These are phyloP conservation scores for Fusarium sp. DNA, from an alignment of 2,329 filamentous ascomycete species.

Conservation along the genomic window DNA sequence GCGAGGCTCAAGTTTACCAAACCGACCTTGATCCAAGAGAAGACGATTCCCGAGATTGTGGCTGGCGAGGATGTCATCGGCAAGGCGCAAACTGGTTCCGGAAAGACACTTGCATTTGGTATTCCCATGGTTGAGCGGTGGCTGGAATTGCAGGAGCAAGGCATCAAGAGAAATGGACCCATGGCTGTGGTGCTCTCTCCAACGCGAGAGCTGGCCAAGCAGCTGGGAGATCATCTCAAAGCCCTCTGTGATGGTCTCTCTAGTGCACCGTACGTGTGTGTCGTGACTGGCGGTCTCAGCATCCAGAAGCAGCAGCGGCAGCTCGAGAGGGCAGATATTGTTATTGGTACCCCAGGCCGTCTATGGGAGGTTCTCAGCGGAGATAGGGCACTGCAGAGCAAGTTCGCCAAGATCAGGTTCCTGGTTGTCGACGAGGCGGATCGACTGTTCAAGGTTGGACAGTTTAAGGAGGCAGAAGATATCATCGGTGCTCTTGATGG, in stretches of 20 bases:
- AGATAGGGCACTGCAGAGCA: constrained; percentile 72
- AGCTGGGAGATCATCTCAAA: constrained; percentile 84
- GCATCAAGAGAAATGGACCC: constrained; percentile 54
- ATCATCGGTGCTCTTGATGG: constrained; percentile 84
- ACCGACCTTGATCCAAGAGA: constrained; percentile 83
- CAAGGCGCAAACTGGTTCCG: constrained; percentile 95
- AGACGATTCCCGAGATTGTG: constrained; percentile 82
- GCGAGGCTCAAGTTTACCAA: constrained; percentile 80
- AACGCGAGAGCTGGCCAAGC: constrained; percentile 92
- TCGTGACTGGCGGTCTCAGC: constrained; percentile 90
- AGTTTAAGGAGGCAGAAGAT: constrained; percentile 93
- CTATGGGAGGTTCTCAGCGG: constrained; percentile 93
- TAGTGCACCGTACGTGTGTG: constrained; percentile 77
- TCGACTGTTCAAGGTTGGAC: constrained; percentile 86
- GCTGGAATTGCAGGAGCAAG: constrained; percentile 61
- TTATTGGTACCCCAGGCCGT: constrained; percentile 92
- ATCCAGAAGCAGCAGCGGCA: constrained; percentile 94
- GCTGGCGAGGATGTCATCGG: constrained; percentile 91
- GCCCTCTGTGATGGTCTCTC: constrained; percentile 72
- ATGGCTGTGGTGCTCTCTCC: constrained; percentile 87
- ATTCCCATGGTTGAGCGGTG: constrained; percentile 92
- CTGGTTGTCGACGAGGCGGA: constrained; percentile 95
- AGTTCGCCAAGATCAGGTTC: constrained; percentile 79
- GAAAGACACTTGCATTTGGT: constrained; percentile 94
- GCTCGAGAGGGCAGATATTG: constrained; percentile 83